Base-by-base conservation (phyloP, 2,329 filamentous ascomycete genomes). In the Raffaelea deltoideospora region DNA sequence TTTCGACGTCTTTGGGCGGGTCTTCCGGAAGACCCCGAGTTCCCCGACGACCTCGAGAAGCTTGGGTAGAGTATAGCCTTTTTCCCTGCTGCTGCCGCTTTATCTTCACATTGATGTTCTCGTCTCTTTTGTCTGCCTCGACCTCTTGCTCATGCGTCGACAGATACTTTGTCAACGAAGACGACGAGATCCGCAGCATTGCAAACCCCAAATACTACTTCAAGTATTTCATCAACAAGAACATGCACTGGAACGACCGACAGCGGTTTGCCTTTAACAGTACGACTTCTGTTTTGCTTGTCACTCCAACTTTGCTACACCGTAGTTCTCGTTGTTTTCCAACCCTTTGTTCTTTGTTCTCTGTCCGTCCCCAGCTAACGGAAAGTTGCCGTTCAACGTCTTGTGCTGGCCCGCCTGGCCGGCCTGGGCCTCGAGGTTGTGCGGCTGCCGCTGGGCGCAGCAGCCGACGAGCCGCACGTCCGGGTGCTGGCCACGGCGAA, bases 91-190 rank as follows among this genome's bases (percentile, higher is more conserved):
- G n/a, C n/a, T n/a, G n/a, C n/a, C n/a, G n/a, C n/a, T n/a, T n/a
- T n/a, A n/a, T n/a, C n/a, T n/a, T n/a, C n/a, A n/a, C n/a, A n/a
- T n/a, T n/a, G n/a, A n/a, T n/a, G n/a, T n/a, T n/a, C n/a, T n/a
- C n/a, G n/a, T 15, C 13, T 18, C 11, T 26, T 23, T 24, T n/a
- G 8, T 10, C 22, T 11, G 2, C 18, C 50, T 42, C 11, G 21
- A 10, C 9, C 19, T 23, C 22, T 19, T 10, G 18, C n/a, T n/a
- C n/a, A n/a, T n/a, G n/a, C n/a, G n/a, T n/a, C n/a, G n/a, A 17
- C 41, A 87, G 84, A 31, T 92, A 86, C 57, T 87, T 83, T 52
- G 57, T 93, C 57, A 86, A 83, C 46, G 66, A 76, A 0, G 56
- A 75, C 0, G 83, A 88, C 46, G 74, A 88, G 49, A 70, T 94